Conservation (phyloP, 2,329 filamentous ascomycete species). For the Penicillium sclerotiorum region DNA sequence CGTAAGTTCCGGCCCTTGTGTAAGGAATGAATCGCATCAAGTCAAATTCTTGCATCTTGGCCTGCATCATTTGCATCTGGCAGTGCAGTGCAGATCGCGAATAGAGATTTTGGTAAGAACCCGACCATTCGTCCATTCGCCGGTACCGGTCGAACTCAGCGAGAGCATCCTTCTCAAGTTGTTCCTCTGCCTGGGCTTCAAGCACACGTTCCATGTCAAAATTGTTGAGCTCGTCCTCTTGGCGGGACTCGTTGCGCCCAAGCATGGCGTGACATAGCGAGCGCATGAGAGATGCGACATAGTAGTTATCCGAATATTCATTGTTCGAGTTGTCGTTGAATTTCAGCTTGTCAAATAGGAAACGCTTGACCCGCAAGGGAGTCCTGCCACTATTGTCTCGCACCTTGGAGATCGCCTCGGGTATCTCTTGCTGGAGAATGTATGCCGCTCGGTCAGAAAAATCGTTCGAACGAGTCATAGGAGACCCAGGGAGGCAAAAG, state of each 20-base stretch:
- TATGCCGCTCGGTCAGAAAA: slow-evolving; percentile 87
- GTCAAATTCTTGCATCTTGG: slow-evolving; percentile 56
- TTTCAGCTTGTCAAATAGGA: slow-evolving; percentile 84
- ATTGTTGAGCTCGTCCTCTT: slow-evolving; percentile 45
- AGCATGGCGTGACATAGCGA: slow-evolving; percentile 61
- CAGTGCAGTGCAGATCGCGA: slow-evolving; percentile 64
- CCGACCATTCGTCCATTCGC: slow-evolving; percentile 68
- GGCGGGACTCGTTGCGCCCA: slow-evolving; percentile 40
- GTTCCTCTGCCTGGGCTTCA: slow-evolving; percentile 55
- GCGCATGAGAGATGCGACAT: slow-evolving; percentile 77
- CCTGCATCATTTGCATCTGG: slow-evolving; percentile 57
- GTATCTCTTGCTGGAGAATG: slow-evolving; percentile 79
- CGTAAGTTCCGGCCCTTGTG: slow-evolving; percentile 61
- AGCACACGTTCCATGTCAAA: slow-evolving; percentile 51
- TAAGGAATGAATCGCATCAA: slow-evolving; percentile 63
- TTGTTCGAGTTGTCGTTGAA: slow-evolving; percentile 97
- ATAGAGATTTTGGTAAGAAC: slow-evolving; percentile 67
- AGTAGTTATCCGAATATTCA: slow-evolving; percentile 82
- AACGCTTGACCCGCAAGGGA: slow-evolving; percentile 75
- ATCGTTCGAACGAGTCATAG: slow-evolving; percentile 84
- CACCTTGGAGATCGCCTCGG: slow-evolving; percentile 76
- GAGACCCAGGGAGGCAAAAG: slow-evolving; percentile 78
- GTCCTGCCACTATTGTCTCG: slow-evolving; percentile 75
- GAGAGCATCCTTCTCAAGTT: slow-evolving; percentile 59
- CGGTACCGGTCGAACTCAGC: slow-evolving; percentile 65